Conservation (phyloP, 192 early-diverging fungal genomes). For the Coemansia sp. region DNA sequence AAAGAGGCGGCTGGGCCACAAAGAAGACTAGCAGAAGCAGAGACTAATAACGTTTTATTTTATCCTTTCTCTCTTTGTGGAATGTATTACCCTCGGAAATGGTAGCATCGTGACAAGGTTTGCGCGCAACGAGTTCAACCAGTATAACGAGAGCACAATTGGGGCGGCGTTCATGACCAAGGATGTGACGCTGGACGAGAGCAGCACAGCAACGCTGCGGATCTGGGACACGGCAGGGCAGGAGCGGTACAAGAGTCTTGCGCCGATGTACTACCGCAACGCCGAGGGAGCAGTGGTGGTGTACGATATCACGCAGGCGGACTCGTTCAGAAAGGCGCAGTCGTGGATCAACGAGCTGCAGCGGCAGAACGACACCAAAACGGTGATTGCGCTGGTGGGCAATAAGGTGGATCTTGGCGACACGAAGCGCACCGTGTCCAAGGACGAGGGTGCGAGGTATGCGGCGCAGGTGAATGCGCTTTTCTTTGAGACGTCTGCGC, state of each 20-base stretch:
- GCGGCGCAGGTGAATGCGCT: conserved; percentile 75
- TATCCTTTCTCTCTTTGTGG: neutral
- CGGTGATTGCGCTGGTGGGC: conserved; percentile 92
- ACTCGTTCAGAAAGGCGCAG: conserved; percentile 89
- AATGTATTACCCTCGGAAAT: no score
- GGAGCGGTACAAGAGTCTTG: conserved; percentile 95
- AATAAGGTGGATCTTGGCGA: conserved; percentile 91
- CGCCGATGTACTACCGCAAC: conserved; percentile 97
- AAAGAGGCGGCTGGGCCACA: no score
- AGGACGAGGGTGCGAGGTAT: conserved; percentile 74
- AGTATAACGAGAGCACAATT: conserved; percentile 98
- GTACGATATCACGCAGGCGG: conserved; percentile 88
- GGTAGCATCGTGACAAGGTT: conserved; percentile 86
- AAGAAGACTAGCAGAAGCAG: no score
- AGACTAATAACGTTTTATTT: neutral
- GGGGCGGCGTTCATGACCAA: conserved; percentile 90
- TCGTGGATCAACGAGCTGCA: conserved; percentile 96
- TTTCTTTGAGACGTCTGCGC: conserved; percentile 89
- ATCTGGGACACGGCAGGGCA: conserved; percentile 96
- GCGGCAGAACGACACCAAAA: conserved; percentile 86
- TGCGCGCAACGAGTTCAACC: conserved; percentile 89
- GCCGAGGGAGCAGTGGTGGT: conserved; percentile 96
- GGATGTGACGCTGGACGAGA: conserved; percentile 82
- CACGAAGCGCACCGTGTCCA: conserved; percentile 65
- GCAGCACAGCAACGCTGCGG: conserved; percentile 72